Base-by-base conservation (phyloP, 148 eudicot species). In the Vaccinium darrowii region DNA sequence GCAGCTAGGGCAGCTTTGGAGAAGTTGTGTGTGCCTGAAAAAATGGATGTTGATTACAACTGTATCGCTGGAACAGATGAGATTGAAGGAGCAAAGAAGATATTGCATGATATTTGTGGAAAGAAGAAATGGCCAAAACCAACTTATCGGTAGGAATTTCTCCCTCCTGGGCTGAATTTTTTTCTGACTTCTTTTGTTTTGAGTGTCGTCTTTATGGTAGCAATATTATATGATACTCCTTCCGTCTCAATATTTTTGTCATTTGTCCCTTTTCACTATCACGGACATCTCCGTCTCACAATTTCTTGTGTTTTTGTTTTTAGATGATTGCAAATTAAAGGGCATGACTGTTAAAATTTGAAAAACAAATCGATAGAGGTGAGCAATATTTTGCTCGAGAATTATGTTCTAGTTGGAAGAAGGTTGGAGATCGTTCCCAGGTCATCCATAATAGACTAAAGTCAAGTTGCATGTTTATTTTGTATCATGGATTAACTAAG, bases 1-100 rank as follows among this genome's bases (percentile, higher is more conserved):
- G 95, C 97, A 8, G 95, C 95, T 16, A 91, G 85, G 82, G 93
- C 88, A 54, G 95, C 97, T 67, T 67, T 95, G 60, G 57, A 56
- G 57, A 89, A 87, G 76, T 84, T 94, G 33, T 76, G 79, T 3
- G 80, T 76, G 86, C 87, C 92, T 78, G 91, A 89, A 88, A 33
- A 69, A 27, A 94, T 81, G 92, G 87, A 69, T 27, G 7, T 27
- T 69, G 74, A 27, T 27, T 27, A 5, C 74, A 69, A 92, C 94
- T 50, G 2, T 5, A 4, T 69, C 18, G 74, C 27, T 25, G 74
- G 18, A 69, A 69, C 39, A 27, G 4, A 36, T 9, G 36, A 27
- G 89, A 91, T 92, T 76, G 91, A 88, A 89, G 90, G 90, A 43
- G 95, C 81, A 90, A 88, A 69, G 74, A 15, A 27, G 36, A 93